Base-by-base conservation (phyloP, 2,329 filamentous ascomycete genomes). In the Tetracladium maxilliforme region DNA sequence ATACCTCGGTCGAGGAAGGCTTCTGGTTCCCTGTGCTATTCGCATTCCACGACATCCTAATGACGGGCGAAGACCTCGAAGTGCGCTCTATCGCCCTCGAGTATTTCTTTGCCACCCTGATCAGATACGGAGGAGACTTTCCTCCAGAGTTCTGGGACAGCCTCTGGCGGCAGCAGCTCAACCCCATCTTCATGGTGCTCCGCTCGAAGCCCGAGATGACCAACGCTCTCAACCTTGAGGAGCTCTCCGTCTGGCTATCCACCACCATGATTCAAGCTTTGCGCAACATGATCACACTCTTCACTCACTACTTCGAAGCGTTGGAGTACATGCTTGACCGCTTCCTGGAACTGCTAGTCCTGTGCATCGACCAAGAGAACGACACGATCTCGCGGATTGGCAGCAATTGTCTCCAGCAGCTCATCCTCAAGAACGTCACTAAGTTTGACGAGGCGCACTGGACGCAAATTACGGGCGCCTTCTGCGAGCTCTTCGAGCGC, bases 261-360 rank as follows among this genome's bases (percentile, higher is more conserved):
- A 98, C 90, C 0, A 99, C 90, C 7, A 94, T 99, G 82, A 98
- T 99, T 20, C 90, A 99, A 49, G 90, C 90, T 3, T 59, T 99
- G 28, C 76, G 90, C 30, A 94, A 95, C 52, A 93, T 98, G 81
- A 95, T 99, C 40, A 87, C 83, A 1, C 68, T 99, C 14, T 98
- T 98, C 50, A 98, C 92, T 0, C 92, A 99, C 51, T 98, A 95
- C 52, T 99, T 98, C 36, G 82, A 92, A 30, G 75, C 84, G 0
- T 58, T 99, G 7, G 84, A 95, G 52, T 92, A 93, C 46, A 98
- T 99, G 90, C 67, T 99, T 11, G 84, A 94, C 49, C 69, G 90
- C n/a, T 95, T 98, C 49, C 56, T 99, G 19, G 87, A 95, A 48
- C 68, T 99, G 12, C 59, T 99, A 8, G 86, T 83, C 4, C 67